These are phyloP conservation scores for Omphalea diandra DNA, from an alignment of 441 rosid genomes.

Conservation along the genomic window DNA sequence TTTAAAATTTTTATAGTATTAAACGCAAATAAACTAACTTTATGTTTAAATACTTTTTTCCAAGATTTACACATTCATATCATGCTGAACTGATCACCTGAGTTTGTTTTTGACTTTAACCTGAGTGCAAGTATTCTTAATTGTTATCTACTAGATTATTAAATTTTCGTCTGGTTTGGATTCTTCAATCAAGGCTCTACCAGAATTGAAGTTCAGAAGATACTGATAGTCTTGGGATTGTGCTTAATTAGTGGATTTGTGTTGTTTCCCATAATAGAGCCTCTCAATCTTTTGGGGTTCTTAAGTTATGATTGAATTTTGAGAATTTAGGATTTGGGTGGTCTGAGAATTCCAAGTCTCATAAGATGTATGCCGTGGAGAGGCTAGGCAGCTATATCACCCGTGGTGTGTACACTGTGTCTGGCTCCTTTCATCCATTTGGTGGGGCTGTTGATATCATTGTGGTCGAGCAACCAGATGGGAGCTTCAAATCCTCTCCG, in stretches of 20 bases:
- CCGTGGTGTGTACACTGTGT: constrained; percentile 75
- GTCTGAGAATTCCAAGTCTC: constrained; percentile 21
- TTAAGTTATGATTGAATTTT: constrained; percentile 29
- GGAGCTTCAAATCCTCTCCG: constrained; percentile 90
- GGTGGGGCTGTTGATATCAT: constrained; percentile 98
- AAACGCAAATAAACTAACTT: not conserved
- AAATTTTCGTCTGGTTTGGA: constrained; percentile 6
- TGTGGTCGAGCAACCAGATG: constrained; percentile 93
- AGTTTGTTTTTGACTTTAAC: not conserved
- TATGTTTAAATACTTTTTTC: not conserved
- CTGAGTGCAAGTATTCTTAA: not conserved
- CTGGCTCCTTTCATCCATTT: constrained; percentile 93
- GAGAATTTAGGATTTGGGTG: constrained; percentile 32
- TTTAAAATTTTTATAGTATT: not conserved
- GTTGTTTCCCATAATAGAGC: constrained; percentile 16
- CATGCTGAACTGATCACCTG: not conserved
- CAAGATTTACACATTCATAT: not conserved
- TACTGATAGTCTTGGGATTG: not conserved
- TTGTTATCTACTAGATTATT: constrained; percentile 19
- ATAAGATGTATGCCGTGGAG: constrained; percentile 75
- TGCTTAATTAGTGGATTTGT: no score
- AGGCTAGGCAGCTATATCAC: constrained; percentile 87
- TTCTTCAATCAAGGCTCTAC: constrained; percentile 27
- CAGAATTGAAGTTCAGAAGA: constrained; percentile 11
- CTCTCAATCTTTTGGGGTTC: constrained; percentile 25